These are phyloP conservation scores for Whalleya microplaca DNA, from an alignment of 2,329 filamentous ascomycete genomes.

Conservation along the genomic window DNA sequence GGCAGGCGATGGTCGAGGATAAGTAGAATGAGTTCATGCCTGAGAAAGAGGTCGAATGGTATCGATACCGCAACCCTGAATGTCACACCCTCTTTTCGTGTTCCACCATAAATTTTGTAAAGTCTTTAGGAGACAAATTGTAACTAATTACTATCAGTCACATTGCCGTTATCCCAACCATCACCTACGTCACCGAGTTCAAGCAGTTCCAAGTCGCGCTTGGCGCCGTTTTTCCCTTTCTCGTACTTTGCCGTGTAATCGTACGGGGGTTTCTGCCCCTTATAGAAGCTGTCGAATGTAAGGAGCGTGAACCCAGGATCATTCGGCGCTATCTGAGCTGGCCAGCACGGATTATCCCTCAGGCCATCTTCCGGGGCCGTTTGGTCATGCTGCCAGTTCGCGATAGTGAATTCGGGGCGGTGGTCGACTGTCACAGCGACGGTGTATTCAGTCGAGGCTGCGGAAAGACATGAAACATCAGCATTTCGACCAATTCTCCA, in stretches of 20 bases:
- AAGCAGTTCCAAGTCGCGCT: constrained; percentile 60
- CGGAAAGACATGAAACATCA: no score
- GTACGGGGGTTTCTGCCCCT: constrained; percentile 8
- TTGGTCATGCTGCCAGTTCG: neutral
- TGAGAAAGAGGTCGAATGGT: constrained; percentile 33
- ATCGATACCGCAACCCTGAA: constrained; percentile 24
- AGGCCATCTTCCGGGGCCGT: constrained; percentile 21
- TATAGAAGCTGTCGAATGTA: constrained; percentile 23
- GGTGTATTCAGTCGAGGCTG: neutral
- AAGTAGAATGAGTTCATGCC: constrained; percentile 30
- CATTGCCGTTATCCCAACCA: constrained; percentile 57
- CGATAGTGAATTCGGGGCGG: constrained; percentile 13
- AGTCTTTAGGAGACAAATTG: no score
- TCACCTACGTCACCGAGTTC: constrained; percentile 58
- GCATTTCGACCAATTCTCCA: no score
- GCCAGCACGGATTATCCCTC: constrained; percentile 28
- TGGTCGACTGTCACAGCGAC: constrained; percentile 6
- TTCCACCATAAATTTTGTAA: no score
- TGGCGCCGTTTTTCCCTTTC: neutral
- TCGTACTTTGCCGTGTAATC: neutral
- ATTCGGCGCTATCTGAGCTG: constrained; percentile 11
- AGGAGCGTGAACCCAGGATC: constrained; percentile 30
- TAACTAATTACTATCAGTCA: constrained; percentile 41
- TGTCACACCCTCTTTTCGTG: no score
- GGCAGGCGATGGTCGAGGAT: constrained; percentile 18